Evolutionary conservation across 495 filamentous ascomycete species (phyloP).

Genomic region (Penicillium chermesinum): DNA sequence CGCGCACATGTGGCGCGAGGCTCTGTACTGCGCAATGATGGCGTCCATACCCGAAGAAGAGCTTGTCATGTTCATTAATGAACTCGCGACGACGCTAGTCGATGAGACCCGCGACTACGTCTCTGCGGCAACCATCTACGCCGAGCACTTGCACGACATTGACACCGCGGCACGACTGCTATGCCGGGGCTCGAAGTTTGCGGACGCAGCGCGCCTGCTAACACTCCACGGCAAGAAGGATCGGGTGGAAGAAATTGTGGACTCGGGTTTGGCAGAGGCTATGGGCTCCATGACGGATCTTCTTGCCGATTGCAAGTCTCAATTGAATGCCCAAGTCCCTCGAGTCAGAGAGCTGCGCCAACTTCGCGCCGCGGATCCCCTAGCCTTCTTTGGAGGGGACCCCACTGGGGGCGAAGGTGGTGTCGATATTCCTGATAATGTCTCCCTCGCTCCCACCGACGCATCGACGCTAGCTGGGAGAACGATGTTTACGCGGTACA

Average conservation of each 20-base stretch:
- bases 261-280: slow-evolving; percentile 71
- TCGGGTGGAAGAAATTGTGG: slow-evolving; percentile 56
- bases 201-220: slow-evolving; percentile 72
- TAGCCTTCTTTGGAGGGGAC: slow-evolving; percentile 71
- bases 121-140: slow-evolving; percentile 70
- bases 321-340: slow-evolving; percentile 77
- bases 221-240: slow-evolving; percentile 43
- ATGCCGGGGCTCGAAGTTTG: slow-evolving; percentile 80
- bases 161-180: slow-evolving; percentile 60
- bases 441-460: slow-evolving; percentile 84
- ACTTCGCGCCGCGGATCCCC: slow-evolving; percentile 76
- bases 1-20: slow-evolving; percentile 86
- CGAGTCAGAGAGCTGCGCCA: slow-evolving; percentile 73
- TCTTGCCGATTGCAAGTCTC: slow-evolving; percentile 82
- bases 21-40: slow-evolving; percentile 69
- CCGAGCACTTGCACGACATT: slow-evolving; percentile 72
- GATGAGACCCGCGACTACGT: slow-evolving; percentile 84
- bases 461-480: slow-evolving; percentile 64
- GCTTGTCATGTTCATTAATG: slow-evolving; percentile 56
- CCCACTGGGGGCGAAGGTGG: slow-evolving; percentile 45
- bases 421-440: slow-evolving; percentile 78
- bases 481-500: slow-evolving; percentile 88
- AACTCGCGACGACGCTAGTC: slow-evolving; percentile 64
- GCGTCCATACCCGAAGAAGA: slow-evolving; percentile 53
- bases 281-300: slow-evolving; percentile 78